Evolutionary conservation across 805 yeast genomes (phyloP).

Genomic region (Kodamaea kakaduensis): DNA sequence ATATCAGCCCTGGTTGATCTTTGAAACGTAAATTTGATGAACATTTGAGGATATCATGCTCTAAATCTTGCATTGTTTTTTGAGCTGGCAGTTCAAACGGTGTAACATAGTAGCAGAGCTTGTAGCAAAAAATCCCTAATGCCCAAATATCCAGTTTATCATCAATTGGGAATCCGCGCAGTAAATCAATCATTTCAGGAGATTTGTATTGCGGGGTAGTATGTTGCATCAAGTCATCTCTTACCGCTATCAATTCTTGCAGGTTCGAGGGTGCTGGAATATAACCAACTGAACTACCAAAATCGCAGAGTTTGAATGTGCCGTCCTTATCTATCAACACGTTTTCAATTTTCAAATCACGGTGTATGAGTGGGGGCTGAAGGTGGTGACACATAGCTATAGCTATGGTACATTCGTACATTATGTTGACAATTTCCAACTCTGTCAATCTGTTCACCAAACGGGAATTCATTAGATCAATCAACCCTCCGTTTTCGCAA

Average conservation of each 20-base stretch:
- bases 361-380: slow-evolving; percentile 65
- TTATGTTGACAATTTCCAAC: slow-evolving; percentile 60
- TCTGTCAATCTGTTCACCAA: slow-evolving; percentile 64
- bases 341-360: slow-evolving; percentile 82
- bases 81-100: slow-evolving; percentile 64
- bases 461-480: slow-evolving; percentile 76
- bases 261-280: slow-evolving; percentile 58
- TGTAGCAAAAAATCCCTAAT: slow-evolving; percentile 70
- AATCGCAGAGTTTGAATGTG: slow-evolving; percentile 70
- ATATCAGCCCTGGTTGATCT: slow-evolving; percentile 47
- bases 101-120: slow-evolving; percentile 75
- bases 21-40: slow-evolving; percentile 40
- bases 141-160: slow-evolving; percentile 89
- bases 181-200: slow-evolving; percentile 79
- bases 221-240: slow-evolving; percentile 68
- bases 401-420: slow-evolving; percentile 68
- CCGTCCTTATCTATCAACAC: slow-evolving; percentile 59
- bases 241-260: slow-evolving; percentile 56
- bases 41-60: slow-evolving; percentile 58
- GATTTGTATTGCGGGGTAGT: slow-evolving; percentile 84
- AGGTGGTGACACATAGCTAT: slow-evolving; percentile 76
- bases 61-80: slow-evolving; percentile 38
- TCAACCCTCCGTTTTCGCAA: slow-evolving; percentile 69
- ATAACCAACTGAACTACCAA: slow-evolving; percentile 72
- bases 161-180: slow-evolving; percentile 65